Base-by-base conservation (phyloP, 2,329 filamentous ascomycete species). In the Periconia sp. region DNA sequence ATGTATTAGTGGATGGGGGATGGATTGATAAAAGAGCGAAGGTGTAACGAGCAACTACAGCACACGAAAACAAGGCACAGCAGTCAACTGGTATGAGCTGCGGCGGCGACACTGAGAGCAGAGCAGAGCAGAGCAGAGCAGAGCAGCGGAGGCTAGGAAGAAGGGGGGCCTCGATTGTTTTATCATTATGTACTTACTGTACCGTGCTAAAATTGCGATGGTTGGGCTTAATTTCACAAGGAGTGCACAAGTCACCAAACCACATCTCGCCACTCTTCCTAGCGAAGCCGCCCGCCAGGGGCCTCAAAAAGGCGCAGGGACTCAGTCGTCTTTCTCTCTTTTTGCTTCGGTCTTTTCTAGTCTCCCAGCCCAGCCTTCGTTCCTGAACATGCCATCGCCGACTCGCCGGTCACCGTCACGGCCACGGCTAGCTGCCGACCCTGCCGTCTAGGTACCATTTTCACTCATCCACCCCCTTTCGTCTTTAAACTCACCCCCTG, bases 221-320 rank as follows among this genome's bases (percentile, higher is more conserved):
- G 58, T 57, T 60, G 60, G 60, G 49, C 44, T 47, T 27, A 27
- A 27, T 27, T 27, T 27, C 23, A 27, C 23, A 27, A n/a, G 23
- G 5, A 43, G 53, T 45, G 57, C 54, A 66, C 68, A 68, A 60
- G 37, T 45, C 30, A 23, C 43, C 13, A 43, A 31, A 49, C 13
- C 11, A 37, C 23, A 13, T 27, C 20, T 49, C 40, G 40, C 47
- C 47, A 43, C 31, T 14, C 41, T 54, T 46, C 46, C 31, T 45
- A 50, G 35, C 43, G 41, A 51, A 35, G 27, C 53, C 41, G 51
- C 37, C n/a, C 48, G 44, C 49, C 55, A 57, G 51, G 50, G 51
- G 50, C 47, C 23, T 5, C 23, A 8, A 27, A 27, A 27, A 5
- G 23, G 23, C 23, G 23, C 23, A n/a, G n/a, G n/a, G n/a, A n/a